Conservation (phyloP, 2,329 filamentous ascomycete species). For the Grosmannia penicillata region DNA sequence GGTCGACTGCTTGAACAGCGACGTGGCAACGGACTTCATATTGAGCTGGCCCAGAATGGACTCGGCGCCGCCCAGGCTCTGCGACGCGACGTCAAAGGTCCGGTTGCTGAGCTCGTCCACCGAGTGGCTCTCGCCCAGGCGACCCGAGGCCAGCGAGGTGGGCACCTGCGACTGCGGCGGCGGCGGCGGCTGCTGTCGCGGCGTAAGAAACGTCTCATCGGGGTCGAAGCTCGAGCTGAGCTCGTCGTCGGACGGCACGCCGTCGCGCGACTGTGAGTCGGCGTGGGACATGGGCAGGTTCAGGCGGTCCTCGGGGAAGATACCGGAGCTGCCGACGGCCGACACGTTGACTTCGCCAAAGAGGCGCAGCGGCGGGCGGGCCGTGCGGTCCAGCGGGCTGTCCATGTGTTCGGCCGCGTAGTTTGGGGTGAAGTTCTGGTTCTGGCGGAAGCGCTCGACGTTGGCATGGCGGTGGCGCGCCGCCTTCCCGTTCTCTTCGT, state of each 20-base stretch:
- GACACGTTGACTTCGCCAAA: constrained; percentile 43
- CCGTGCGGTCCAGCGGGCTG: constrained; percentile 8
- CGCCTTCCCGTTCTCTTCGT: too few species aligned
- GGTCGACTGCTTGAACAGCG: constrained; percentile 11
- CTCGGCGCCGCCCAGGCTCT: constrained; percentile 38
- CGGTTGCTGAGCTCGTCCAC: constrained; percentile 34
- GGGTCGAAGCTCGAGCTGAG: constrained; percentile 29
- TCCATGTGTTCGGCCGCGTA: constrained; percentile 6
- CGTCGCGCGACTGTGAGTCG: not conserved
- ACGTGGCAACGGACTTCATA: constrained; percentile 22
- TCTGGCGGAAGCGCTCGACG: constrained; percentile 35
- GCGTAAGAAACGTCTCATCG: constrained; percentile 14
- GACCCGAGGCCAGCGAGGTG: constrained; percentile 11
- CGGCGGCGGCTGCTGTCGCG: constrained; percentile 6
- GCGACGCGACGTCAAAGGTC: constrained; percentile 36
- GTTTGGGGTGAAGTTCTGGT: constrained; percentile 45
- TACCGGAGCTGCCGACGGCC: constrained; percentile 37
- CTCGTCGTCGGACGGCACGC: constrained; percentile 11
- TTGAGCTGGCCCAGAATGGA: constrained; percentile 27
- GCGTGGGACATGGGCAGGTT: constrained; percentile 27
- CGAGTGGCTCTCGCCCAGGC: constrained; percentile 21
- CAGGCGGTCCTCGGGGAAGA: constrained; percentile 30
- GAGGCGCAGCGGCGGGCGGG: constrained; percentile 20
- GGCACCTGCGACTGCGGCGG: constrained; percentile 8
- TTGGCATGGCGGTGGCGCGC: too few species aligned